A percentile compares a stretch with the other conserved stretches of the same genome.
Conservation (phyloP, 768 basidiomycete species). For the Trametes cingulata region DNA sequence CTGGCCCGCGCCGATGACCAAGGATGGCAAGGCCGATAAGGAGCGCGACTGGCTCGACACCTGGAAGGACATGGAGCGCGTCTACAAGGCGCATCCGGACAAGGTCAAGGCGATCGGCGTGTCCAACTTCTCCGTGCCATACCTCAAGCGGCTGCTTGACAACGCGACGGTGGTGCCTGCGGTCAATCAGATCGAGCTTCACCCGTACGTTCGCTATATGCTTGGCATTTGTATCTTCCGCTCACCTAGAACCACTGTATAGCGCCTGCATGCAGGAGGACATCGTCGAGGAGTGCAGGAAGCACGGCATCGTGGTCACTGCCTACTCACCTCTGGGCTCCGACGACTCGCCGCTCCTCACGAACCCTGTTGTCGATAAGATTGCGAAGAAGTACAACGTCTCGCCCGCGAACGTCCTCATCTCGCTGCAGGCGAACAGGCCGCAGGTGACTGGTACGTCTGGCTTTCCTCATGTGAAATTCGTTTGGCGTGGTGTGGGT, state of each 20-base stretch:
- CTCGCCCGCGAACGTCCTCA: conserved; percentile 62
- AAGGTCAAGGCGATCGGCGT: conserved; percentile 83
- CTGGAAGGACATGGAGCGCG: conserved; percentile 75
- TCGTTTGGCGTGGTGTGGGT: background rate
- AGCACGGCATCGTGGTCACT: conserved; percentile 67
- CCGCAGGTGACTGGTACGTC: conserved; percentile 52
- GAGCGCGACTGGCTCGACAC: conserved; percentile 68
- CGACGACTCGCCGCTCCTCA: conserved; percentile 64
- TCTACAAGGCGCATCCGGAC: conserved; percentile 63
- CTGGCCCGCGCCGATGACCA: conserved; percentile 78
- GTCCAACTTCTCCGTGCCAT: conserved; percentile 70
- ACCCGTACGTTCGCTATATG: conserved; percentile 50
- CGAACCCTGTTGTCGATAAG: conserved; percentile 56
- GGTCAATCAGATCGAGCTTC: conserved; percentile 79
- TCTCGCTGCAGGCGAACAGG: conserved; percentile 74
- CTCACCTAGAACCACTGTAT: background rate
- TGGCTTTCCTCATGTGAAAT: too few species aligned
- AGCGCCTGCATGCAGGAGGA: conserved; percentile 69
- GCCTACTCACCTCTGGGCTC: conserved; percentile 83
- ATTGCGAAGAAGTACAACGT: conserved; percentile 65
- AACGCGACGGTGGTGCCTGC: conserved; percentile 62
- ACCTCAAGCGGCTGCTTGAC: conserved; percentile 60
- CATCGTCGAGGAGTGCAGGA: conserved; percentile 58
- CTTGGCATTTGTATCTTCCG: background rate
- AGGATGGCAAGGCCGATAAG: conserved; percentile 54